Base-by-base conservation (phyloP, 148 eudicot species). In the Heliosperma pusillum region DNA sequence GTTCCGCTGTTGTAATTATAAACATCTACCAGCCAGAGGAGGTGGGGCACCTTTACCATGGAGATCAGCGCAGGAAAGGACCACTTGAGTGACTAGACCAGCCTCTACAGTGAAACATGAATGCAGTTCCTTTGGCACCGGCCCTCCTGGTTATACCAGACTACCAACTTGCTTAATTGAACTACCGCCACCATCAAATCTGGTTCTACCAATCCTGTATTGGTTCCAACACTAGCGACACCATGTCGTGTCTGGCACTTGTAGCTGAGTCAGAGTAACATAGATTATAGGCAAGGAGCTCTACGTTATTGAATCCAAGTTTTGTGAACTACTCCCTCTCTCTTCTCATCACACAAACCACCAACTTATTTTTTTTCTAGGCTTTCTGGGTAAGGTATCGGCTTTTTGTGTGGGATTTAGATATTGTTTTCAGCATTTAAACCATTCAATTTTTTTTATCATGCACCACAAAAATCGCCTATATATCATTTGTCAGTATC, bases 121-220 rank as follows among this genome's bases (percentile, higher is more conserved):
- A 76, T 96, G 99, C 97, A 66, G 97, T 92, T 78, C 99, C 99
- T 79, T 85, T 92, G 58, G 99, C 97, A 44, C 99, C 99, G 40
- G 99, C 99, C 73, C 97, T 87, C 83, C 99, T 97, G 36, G 99
- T 96, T 80, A 97, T 83, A 59, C 36, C 5, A 33, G 36, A 1
- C 36, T 3, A 33, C 99, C 99, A 55, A 96, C 92, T 13, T 97
- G 90, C 83, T 96, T 97, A 78, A 96, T n/a, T n/a, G n/a, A n/a
- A n/a, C n/a, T n/a, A n/a, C n/a, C n/a, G n/a, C n/a, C n/a, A n/a
- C n/a, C 99, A 75, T 96, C n/a, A 96, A 33, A 33, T 33, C 36
- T 2, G 36, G 36, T 33, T 33, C 36, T 33, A 33, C 36, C 36
- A 4, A 33, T 33, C 36, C 36, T 4, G 36, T 33, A 33, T 33